Evolutionary conservation across 768 basidiomycete genomes (phyloP), one percentile per base, ranked within the genome.

Genomic region (Pleurotus tuoliensis): DNA sequence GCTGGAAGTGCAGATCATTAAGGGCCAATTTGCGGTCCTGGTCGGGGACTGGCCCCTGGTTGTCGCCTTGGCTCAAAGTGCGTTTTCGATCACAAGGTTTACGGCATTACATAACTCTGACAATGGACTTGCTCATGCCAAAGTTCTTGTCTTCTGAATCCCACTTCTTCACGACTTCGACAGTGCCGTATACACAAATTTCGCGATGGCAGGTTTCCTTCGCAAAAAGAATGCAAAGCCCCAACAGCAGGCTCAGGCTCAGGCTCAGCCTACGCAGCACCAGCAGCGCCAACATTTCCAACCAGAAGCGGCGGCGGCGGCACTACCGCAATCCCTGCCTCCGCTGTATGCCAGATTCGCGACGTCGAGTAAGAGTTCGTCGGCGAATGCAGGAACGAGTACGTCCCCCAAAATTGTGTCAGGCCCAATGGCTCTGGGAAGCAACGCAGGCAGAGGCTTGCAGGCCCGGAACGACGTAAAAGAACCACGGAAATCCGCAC

Each of bases 171-270:
- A 20, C 11, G 22, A 15, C 25, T 48, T 56, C 30, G 30, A 34
- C 30, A 34, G 30, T 8, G 30, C 44, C 34, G 20, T 18, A 24
- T 34, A 50, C 22, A 27, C 46, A 34, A 16, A 38, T 34, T 18
- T 45, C 50, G 67, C 70, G 67, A 82, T 83, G 82, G 76, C 79
- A 62, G 76, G 75, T 66, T 82, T 83, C 71, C 72, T 82, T 67
- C 82, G 79, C 71, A 82, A 71, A 72, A 81, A 80, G 64, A 70
- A 70, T n/a, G 57, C 59, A 38, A 66, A 51, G 46, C 51, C 46
- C 9, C 49, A 16, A 41, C 27, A 49, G 56, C 24, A 41, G 16
- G 30, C 30, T 34, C 46, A 18, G 4, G 22, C 16, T 16, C 30
- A 18, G 30, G 22, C 25, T 43, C 63, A 40, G 12, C 60, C 41